Evolutionary conservation across 192 early-diverging fungal genomes (phyloP).

Genomic region (Umbelopsis sp.): DNA sequence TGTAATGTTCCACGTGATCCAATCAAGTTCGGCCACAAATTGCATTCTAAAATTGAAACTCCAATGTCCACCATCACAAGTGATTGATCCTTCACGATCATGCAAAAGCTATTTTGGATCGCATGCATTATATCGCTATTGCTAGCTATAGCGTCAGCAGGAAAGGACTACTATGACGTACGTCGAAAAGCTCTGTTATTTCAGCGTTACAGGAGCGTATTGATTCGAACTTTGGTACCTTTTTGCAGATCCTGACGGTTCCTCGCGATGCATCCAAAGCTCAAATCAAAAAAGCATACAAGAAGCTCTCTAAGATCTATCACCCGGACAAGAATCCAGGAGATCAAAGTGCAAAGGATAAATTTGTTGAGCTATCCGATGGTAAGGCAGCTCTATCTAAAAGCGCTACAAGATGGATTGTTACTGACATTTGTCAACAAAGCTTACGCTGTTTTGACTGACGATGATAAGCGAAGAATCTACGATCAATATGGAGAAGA

Average conservation of each 20-base stretch:
- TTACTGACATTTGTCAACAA: background rate
- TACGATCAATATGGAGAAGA: slow-evolving; percentile 97
- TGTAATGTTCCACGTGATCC: background rate
- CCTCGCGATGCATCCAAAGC: slow-evolving; percentile 73
- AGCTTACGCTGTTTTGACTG: slow-evolving; percentile 94
- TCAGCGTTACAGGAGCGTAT: background rate
- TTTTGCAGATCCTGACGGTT: slow-evolving; percentile 72
- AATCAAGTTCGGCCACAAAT: background rate
- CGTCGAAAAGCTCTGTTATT: background rate
- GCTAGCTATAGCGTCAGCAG: slow-evolving; percentile 18
- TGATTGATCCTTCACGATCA: background rate
- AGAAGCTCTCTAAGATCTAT: slow-evolving; percentile 83
- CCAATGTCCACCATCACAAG: background rate
- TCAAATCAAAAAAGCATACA: slow-evolving; percentile 96
- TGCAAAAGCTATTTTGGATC: slow-evolving; percentile 5
- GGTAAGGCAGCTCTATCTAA: slow-evolving; percentile 57
- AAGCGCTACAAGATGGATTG: background rate
- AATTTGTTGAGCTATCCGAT: slow-evolving; percentile 87
- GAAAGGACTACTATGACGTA: slow-evolving; percentile 34
- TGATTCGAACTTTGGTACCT: background rate
- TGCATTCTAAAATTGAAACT: background rate
- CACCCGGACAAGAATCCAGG: slow-evolving; percentile 89
- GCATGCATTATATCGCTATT: background rate
- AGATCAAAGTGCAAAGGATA: slow-evolving; percentile 79
- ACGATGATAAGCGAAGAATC: slow-evolving; percentile 88